phyloP scores from a whole-genome alignment of 345 rosid genomes.

The Barbarea vulgaris region DNA sequence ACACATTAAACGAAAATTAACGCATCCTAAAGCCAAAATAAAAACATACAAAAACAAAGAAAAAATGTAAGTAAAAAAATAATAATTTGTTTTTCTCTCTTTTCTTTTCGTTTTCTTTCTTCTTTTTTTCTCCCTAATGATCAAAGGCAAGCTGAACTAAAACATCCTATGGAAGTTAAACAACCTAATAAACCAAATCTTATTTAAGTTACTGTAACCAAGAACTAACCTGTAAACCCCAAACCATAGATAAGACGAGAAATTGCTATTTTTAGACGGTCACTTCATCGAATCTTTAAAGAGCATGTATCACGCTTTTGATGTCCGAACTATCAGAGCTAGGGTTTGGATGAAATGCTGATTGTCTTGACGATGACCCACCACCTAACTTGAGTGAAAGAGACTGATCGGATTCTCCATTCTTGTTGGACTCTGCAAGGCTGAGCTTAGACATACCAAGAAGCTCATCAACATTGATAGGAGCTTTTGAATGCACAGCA shows the following conservation, averaged over 20 bases:
- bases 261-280: constrained; percentile 4
- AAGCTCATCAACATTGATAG: constrained; percentile 85
- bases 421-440: constrained; percentile 63
- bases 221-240: constrained; percentile 34
- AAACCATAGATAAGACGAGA: constrained; percentile 25
- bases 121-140: constrained; percentile 20
- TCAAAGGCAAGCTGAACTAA: constrained; percentile 35
- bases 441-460: constrained; percentile 93
- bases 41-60: constrained; percentile 19
- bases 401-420: constrained; percentile 55
- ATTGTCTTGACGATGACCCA: constrained; percentile 71
- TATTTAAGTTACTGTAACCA: constrained; percentile 38
- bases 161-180: constrained; percentile 36
- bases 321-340: constrained; percentile 56
- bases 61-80: constrained; percentile 17
- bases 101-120: neutral
- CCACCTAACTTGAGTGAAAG: constrained; percentile 73
- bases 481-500: constrained; percentile 77
- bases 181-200: constrained; percentile 32
- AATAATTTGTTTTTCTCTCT: constrained; percentile 7
- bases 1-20: constrained; percentile 24
- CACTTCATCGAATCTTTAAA: constrained; percentile 29
- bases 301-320: constrained; percentile 66
- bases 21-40: constrained; percentile 30
- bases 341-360: constrained; percentile 93